Conservation (phyloP, 495 filamentous ascomycete species). For the Penicillium goetzii region DNA sequence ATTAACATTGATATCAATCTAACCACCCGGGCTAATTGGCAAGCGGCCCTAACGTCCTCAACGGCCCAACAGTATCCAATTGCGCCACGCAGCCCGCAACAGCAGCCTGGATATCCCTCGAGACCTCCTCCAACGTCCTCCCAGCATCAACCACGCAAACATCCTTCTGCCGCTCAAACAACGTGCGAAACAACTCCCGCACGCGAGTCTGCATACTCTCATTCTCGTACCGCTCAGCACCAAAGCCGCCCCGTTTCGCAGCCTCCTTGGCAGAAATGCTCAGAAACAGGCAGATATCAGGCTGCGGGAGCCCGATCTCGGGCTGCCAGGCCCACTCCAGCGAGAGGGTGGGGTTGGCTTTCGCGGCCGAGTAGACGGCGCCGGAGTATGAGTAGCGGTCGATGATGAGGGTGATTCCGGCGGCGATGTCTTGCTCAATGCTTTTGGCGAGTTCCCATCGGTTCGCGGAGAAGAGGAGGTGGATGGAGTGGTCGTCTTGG, state of each 20-base stretch:
- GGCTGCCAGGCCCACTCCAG: slow-evolving; percentile 80
- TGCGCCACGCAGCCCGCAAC: slow-evolving; percentile 52
- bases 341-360: slow-evolving; percentile 68
- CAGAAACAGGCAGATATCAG: slow-evolving; percentile 87
- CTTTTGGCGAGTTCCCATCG: slow-evolving; percentile 83
- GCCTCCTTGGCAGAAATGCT: slow-evolving; percentile 75
- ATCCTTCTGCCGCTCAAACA: slow-evolving; percentile 46
- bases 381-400: slow-evolving; percentile 96
- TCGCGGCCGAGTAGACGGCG: slow-evolving; percentile 94
- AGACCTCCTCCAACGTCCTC: slow-evolving; percentile 56
- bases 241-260: slow-evolving; percentile 78
- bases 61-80: slow-evolving; percentile 39
- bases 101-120: slow-evolving; percentile 60
- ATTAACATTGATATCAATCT: not conserved
- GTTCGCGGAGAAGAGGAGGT: slow-evolving; percentile 94
- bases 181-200: slow-evolving; percentile 65
- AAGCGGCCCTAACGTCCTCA: slow-evolving; percentile 50
- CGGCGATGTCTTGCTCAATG: slow-evolving; percentile 62
- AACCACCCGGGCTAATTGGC: slow-evolving; percentile 24
- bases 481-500: slow-evolving; percentile 89
- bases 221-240: slow-evolving; percentile 87
- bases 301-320: slow-evolving; percentile 84
- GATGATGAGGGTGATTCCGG: slow-evolving; percentile 75
- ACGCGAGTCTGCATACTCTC: slow-evolving; percentile 81
- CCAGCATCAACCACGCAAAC: slow-evolving; percentile 57